Evolutionary conservation across 2,329 filamentous ascomycete genomes (phyloP), one percentile per base, ranked within the genome.

Genomic region (Zasmidium cellare): DNA sequence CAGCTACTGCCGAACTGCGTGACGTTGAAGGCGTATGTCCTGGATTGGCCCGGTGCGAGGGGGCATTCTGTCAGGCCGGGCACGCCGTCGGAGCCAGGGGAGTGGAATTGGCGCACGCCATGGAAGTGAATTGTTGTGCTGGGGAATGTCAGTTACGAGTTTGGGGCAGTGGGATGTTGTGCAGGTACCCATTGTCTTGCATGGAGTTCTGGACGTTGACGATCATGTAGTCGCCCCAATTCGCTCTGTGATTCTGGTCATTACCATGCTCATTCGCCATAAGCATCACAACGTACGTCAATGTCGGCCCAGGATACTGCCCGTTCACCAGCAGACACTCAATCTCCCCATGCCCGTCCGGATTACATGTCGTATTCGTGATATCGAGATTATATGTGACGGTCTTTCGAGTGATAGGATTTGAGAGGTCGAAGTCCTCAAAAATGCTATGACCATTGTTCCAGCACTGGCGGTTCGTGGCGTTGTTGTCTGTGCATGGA

Each of bases 231-330:
- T 80, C 76, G 22, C 76, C 79, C 79, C 80, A 68, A 64, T 77
- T 67, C 58, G 75, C 69, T 46, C 67, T 57, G 55, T 92, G n/a
- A n/a, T 84, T 16, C 80, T 77, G 1, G 88, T 88, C 0, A 87
- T n/a, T n/a, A n/a, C n/a, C n/a, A n/a, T n/a, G n/a, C n/a, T n/a
- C n/a, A n/a, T n/a, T n/a, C n/a, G n/a, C n/a, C n/a, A n/a, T n/a
- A n/a, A n/a, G n/a, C n/a, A n/a, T n/a, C n/a, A n/a, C n/a, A n/a
- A n/a, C n/a, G n/a, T n/a, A 25, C 23, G n/a, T 3, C 16, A 35
- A 14, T 31, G 28, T 31, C 6, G 18, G 20, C 56, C 58, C 18
- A 59, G 56, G 88, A 59, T 84, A 87, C 46, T 84, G 80, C 9
- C 82, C 83, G 69, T 89, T 88, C 68, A 89, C 76, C 24, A 89